Percentiles rank a stretch among this genome's conserved stretches.
phyloP scores from a whole-genome alignment of 352 stramenopile genomes.

The Phytophthora chlamydospora region DNA sequence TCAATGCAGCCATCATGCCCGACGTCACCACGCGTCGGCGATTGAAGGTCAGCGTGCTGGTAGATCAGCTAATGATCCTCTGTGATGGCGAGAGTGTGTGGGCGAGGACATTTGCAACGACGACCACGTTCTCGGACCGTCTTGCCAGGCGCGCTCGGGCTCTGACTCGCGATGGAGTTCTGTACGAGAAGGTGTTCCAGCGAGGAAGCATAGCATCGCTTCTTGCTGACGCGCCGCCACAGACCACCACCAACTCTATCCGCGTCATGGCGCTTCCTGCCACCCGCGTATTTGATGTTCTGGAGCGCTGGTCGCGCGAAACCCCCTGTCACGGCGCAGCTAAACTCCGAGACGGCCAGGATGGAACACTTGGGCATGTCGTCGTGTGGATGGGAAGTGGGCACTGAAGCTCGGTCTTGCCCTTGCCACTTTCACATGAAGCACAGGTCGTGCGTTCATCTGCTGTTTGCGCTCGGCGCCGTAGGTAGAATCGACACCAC shows the following conservation, averaged over 20 bases:
- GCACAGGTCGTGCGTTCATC: conserved; percentile 5
- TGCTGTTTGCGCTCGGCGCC: neutral
- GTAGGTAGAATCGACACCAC: neutral
- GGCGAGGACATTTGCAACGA: neutral
- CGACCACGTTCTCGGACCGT: neutral
- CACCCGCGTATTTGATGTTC: neutral
- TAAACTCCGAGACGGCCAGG: neutral
- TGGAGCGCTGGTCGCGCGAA: neutral
- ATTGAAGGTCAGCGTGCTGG: conserved; percentile 11
- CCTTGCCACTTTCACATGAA: conserved; percentile 9
- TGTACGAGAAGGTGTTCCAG: neutral
- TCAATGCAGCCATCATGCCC: conserved; percentile 26
- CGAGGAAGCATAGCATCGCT: conserved; percentile 7
- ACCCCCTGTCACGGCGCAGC: conserved; percentile 4
- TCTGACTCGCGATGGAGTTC: neutral
- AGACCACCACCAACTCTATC: neutral
- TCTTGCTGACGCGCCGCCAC: neutral
- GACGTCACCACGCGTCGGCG: conserved; percentile 17
- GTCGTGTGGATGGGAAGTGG: neutral
- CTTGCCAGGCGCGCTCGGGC: conserved; percentile 1
- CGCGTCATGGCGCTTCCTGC: neutral
- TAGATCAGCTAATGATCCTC: neutral
- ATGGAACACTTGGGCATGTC: conserved; percentile 14
- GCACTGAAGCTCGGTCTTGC: neutral
- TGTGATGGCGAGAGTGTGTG: conserved; percentile 5